phyloP scores from a whole-genome alignment of 1,284 basidiomycete genomes.

The Cyathus pygmaeus region DNA sequence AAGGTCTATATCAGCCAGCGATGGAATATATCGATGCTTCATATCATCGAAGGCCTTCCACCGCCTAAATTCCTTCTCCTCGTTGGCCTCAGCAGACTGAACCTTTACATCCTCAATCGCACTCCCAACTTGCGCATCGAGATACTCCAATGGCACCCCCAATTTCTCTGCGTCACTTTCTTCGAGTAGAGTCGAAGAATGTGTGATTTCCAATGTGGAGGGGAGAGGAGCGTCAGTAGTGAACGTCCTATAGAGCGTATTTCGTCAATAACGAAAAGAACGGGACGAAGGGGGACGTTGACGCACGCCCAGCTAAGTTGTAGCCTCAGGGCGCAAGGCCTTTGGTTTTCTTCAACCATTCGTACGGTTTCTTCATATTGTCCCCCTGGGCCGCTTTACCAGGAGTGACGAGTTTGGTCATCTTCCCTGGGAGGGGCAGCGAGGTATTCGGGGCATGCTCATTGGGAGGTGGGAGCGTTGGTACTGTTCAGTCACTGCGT shows the following conservation, averaged over 20 bases:
- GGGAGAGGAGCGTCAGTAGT: constrained; percentile 46
- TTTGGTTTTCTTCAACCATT: constrained; percentile 63
- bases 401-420: constrained; percentile 41
- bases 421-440: constrained; percentile 44
- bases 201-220: constrained; percentile 36
- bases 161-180: constrained; percentile 11
- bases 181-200: constrained; percentile 28
- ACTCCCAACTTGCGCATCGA: not conserved
- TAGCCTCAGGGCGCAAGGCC: constrained; percentile 68
- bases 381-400: constrained; percentile 16
- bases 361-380: constrained; percentile 11
- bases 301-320: constrained; percentile 75
- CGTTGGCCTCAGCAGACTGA: not conserved
- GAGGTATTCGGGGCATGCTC: constrained; percentile 40
- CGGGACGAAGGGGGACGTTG: not conserved
- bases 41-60: not conserved
- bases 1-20: constrained; percentile 8
- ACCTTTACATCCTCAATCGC: not conserved
- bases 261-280: constrained; percentile 18
- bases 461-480: constrained; percentile 61
- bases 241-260: constrained; percentile 45
- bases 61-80: not conserved
- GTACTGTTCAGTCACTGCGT: constrained; percentile 51
- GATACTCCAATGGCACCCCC: not conserved
- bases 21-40: not conserved